Evolutionary conservation across 1,284 basidiomycete species (phyloP).

Genomic region (Tylopilus orsonianus): DNA sequence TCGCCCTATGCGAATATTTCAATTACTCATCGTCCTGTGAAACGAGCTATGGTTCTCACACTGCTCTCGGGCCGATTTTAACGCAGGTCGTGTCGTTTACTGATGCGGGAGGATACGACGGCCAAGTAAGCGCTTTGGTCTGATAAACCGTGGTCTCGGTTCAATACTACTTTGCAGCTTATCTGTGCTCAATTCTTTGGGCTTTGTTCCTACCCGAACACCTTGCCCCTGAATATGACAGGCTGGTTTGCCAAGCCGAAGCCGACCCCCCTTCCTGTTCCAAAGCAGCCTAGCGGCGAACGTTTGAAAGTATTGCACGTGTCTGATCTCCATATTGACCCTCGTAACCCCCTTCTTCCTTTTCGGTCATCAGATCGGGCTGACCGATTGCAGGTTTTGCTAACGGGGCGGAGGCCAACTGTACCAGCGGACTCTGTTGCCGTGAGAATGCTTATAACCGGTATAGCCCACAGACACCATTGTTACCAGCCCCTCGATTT

Average conservation of each 20-base stretch:
- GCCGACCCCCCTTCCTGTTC: slow-evolving; percentile 58
- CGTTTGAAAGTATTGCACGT: slow-evolving; percentile 74
- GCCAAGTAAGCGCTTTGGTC: slow-evolving; percentile 46
- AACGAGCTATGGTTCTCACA: slow-evolving; percentile 45
- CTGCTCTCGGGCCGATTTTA: slow-evolving; percentile 54
- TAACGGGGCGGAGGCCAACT: slow-evolving; percentile 74
- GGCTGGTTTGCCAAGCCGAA: slow-evolving; percentile 68
- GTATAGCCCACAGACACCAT: slow-evolving; percentile 47
- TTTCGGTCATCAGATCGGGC: background rate
- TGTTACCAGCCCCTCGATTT: slow-evolving; percentile 65
- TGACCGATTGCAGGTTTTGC: slow-evolving; percentile 52
- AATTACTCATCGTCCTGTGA: slow-evolving; percentile 54
- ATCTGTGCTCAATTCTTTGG: slow-evolving; percentile 56
- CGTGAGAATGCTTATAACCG: slow-evolving; percentile 56
- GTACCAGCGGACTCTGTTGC: slow-evolving; percentile 73
- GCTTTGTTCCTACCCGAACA: slow-evolving; percentile 50
- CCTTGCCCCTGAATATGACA: slow-evolving; percentile 52
- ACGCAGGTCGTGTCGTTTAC: slow-evolving; percentile 70
- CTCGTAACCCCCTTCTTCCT: slow-evolving; percentile 41
- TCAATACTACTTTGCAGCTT: slow-evolving; percentile 34
- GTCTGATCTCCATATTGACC: slow-evolving; percentile 79
- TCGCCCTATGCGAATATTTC: slow-evolving; percentile 63
- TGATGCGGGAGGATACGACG: slow-evolving; percentile 67
- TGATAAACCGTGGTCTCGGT: slow-evolving; percentile 25
- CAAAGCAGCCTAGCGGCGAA: slow-evolving; percentile 58